Base-by-base conservation (phyloP, 208 protist species). In the Herpetomonas tarakana region DNA sequence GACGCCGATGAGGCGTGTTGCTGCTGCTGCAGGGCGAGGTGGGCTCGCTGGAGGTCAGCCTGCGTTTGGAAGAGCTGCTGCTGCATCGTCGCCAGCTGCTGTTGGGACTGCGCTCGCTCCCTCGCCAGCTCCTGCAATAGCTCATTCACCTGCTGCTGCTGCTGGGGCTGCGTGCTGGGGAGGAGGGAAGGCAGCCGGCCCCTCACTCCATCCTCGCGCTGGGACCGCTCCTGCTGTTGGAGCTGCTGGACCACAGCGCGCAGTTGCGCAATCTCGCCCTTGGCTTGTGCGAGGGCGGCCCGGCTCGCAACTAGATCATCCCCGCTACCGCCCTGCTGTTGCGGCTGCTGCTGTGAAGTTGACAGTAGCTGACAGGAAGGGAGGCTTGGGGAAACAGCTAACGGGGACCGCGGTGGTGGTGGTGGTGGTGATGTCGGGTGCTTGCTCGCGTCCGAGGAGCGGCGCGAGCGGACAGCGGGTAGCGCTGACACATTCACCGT, bases 241-340 rank as follows among this genome's bases (percentile, higher is more conserved):
- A 7, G 38, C 19, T 49, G 44, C 44, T 49, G 44, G 9, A 41
- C 35, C 35, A 52, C 38, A 2, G 75, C 65, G 19, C 67, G 78
- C 45, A 85, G 46, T 57, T 78, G 53, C 30, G 62, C 61, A 26
- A 91, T 69, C 52, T 86, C 74, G 19, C 66, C 51, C 52, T 77
- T 59, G 0, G 79, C 65, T 22, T 71, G 73, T 12, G 68, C 67
- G 14, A 91, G 65, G 3, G 73, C 76, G n/a, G 75, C 76, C 47
- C 62, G 71, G 55, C 62, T 77, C 24, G 67, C 59, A 19, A 59
- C 69, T 1, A 83, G 49, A 50, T 74, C 71, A 22, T 54, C 64
- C 4, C 61, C 41, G 50, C 39, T 59, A 21, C 28, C 63, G 27
- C n/a, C 45, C 12, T 27, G 9, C 29, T 22, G 16, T 29, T 35